Conservation (phyloP, 2,329 filamentous ascomycete genomes). For the Trichoderma atrobrunneum region DNA sequence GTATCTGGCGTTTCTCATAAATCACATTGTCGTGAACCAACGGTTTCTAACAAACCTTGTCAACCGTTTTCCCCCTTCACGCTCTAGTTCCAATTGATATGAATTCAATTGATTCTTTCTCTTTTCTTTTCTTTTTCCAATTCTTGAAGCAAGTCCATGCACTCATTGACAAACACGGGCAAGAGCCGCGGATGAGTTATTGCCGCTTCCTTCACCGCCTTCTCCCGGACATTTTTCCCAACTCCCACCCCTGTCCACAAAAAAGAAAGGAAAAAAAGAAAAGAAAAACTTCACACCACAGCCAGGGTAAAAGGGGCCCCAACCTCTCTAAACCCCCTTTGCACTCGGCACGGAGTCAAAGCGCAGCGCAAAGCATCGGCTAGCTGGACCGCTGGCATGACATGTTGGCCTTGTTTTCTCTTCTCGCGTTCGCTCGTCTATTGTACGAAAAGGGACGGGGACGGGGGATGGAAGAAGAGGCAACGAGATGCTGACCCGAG, state of each 20-base stretch:
- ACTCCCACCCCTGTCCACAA: not conserved
- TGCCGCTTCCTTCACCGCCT: constrained; percentile 10
- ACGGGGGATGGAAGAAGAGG: not conserved
- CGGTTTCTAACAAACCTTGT: not conserved
- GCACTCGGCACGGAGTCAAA: not conserved
- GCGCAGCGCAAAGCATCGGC: not conserved
- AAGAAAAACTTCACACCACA: not conserved
- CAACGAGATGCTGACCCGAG: constrained; percentile 10
- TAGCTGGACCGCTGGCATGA: not conserved
- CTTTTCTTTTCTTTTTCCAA: not conserved
- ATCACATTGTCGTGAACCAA: not conserved
- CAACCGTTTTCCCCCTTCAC: not conserved
- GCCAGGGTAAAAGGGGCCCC: not conserved
- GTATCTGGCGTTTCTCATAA: not conserved
- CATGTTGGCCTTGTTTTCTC: not conserved
- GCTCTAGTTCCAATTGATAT: not conserved
- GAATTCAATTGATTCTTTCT: not conserved
- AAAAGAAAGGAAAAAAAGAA: not conserved
- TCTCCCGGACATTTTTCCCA: not conserved
- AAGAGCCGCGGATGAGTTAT: not conserved
- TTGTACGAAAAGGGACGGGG: not conserved
- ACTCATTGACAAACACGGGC: not conserved
- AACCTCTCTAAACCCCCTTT: constrained; percentile 1
- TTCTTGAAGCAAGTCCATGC: not conserved
- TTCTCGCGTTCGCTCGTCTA: not conserved